Evolutionary conservation across 2,329 filamentous ascomycete genomes (phyloP), one percentile per base, ranked within the genome.

Genomic region (Colletotrichum graminicola): DNA sequence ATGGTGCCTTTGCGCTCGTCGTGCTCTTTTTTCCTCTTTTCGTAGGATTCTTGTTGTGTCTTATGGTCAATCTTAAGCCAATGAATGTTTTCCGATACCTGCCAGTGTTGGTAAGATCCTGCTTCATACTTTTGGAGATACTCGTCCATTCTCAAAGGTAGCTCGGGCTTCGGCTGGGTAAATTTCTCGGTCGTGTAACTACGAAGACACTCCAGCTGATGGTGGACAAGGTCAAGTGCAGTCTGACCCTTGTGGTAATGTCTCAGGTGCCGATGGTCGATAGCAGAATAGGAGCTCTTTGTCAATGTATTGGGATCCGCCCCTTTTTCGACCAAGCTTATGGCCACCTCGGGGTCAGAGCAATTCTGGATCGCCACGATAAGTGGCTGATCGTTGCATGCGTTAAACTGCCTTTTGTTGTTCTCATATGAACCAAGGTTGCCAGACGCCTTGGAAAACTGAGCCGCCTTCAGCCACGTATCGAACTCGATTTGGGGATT

Each of bases 291-390:
- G 2, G 83, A 81, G 1, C 56, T 23, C 10, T 76, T 77, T 0
- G 87, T 87, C 49, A 94, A 75, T 0, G 85, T 84, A 73, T 93
- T 93, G 0, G 90, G 85, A 79, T 95, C 87, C 4, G 87, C 92
- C 1, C 92, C 93, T 21, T 82, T 82, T 21, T 88, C 81, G 1
- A 97, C 78, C 3, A 97, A 84, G 51, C 87, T 82, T 5, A 89
- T 76, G 1, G 88, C 89, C 7, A 90, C 77, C 0, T 84, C 81
- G 0, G 83, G 81, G 21, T 80, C 75, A 2, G n/a, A 82, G 79
- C 76, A 90, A 47, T 76, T 75, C 69, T 75, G 88, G 76, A 81
- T 85, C 18, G 94, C 93, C 4, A 85, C 69, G 12, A 94, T 83
- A 18, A 96, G 81, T 0, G 94, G 93, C 76, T 95, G 93, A 65